Evolutionary conservation across 2,329 filamentous ascomycete species (phyloP), one percentile per base, ranked within the genome.

Genomic region (Phialemonium atrogriseum): DNA sequence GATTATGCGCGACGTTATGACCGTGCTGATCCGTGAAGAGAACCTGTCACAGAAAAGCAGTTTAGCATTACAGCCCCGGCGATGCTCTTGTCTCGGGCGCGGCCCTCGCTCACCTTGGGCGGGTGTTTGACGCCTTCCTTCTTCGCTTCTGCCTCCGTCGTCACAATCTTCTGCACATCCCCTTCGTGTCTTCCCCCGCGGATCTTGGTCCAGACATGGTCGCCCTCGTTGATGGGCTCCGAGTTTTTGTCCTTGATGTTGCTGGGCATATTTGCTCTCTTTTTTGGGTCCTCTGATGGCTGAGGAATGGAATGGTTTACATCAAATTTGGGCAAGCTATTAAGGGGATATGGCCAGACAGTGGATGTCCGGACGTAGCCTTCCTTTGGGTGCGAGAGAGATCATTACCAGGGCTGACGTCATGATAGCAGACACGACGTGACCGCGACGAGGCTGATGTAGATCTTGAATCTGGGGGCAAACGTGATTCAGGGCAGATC

Each of bases 121-220:
- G 59, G 56, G 27, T 60, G 50, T 42, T 62, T 61, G 7, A 60
- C 56, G 1, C 48, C 46, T 24, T 54, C 52, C 22, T 49, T 40
- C 35, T 54, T 39, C 4, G 59, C 58, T 21, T 59, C 54, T 23
- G 52, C 43, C 28, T 56, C 30, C 0, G 49, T 48, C 7, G 45
- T 50, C 10, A 60, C 51, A n/a, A 62, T 45, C 33, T 53, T 52
- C 9, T 62, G 51, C 12, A 59, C 58, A 19, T 58, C 44, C 9
- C 59, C 58, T 27, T 62, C 56, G 24, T 53, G 55, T 30, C 52
- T 49, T 10, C 59, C 58, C 25, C 59, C 58, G 11, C 57, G 50
- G 11, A 54, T 47, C 33, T 52, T 56, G 5, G 58, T 61, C 39
- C 52, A 56, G n/a, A 63, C 58, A 19, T 48, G 45, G 27, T 62